These are phyloP conservation scores for Solanum infundibuliforme DNA, from an alignment of 257 asterid genomes.

Conservation along the genomic window DNA sequence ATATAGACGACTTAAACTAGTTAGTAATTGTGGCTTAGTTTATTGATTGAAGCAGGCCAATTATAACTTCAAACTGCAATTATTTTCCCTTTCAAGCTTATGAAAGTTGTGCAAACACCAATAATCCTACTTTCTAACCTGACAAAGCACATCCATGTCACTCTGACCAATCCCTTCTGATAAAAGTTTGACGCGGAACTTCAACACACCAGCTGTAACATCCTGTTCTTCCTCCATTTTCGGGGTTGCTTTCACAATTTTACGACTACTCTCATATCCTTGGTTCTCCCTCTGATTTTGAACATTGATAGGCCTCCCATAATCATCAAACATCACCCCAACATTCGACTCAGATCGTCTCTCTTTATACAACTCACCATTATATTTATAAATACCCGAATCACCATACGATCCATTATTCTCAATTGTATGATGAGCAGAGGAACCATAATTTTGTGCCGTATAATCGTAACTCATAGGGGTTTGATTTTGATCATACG, in stretches of 20 bases:
- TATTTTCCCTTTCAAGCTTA: background rate
- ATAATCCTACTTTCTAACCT: conserved; percentile 30
- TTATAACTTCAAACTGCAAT: background rate
- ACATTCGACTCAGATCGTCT: conserved; percentile 1
- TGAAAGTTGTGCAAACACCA: background rate
- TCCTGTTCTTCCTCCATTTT: conserved; percentile 62
- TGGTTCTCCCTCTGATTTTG: conserved; percentile 27
- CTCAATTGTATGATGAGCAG: conserved; percentile 20
- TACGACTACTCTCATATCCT: conserved; percentile 23
- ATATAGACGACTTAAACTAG: background rate
- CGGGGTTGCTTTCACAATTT: conserved; percentile 62
- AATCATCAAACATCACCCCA: conserved; percentile 77
- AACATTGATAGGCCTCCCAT: conserved; percentile 68
- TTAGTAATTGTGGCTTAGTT: background rate
- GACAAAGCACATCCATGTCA: conserved; percentile 82
- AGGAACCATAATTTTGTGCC: background rate
- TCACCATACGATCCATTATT: conserved; percentile 28
- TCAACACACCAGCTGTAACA: conserved; percentile 51
- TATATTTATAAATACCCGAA: conserved; percentile 53
- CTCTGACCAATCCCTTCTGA: conserved; percentile 69
- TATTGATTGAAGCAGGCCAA: background rate
- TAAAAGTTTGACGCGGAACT: conserved; percentile 64
- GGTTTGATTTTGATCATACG: conserved; percentile 15
- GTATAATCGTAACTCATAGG: conserved; percentile 19
- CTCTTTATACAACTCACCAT: conserved; percentile 40